Base-by-base conservation (phyloP, 1,284 basidiomycete species). In the Tilletiopsis washingtonensis region DNA sequence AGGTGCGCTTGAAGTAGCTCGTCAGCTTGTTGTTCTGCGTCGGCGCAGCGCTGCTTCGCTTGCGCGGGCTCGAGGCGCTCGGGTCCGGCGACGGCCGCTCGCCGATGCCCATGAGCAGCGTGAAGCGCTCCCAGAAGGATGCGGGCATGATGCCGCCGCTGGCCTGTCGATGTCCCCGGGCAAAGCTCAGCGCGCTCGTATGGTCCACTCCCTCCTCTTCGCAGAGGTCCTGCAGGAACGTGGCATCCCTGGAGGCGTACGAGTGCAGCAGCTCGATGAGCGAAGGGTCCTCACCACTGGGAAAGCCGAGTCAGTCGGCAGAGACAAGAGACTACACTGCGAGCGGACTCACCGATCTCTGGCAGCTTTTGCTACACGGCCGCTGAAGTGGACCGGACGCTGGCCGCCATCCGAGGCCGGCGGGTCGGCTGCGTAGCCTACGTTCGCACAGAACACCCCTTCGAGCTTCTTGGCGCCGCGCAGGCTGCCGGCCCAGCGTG, bases 401-500 rank as follows among this genome's bases (percentile, higher is more conserved):
- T 19, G 14, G 29, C 40, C 12, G 27, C n/a, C 42, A n/a, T 25
- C 45, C 6, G 19, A 39, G 3, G 26, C 34, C 11, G 26, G 41
- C 9, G 43, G 36, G 3, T n/a, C 46, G 11, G 38, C 14, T 14
- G 48, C 47, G 44, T 63, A 66, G 7, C 57, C 64, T 15, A 53
- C 49, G 19, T 66, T 66, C 25, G 61, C 61, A 27, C 61, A 63
- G 61, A 66, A 64, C 39, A 66, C 59, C 6, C 59, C 59, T 32
- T 66, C 56, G 0, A 66, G 43, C 15, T 59, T 40, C 29, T 62
- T 66, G 3, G 49, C 53, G 27, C 59, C 59, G 32, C 55, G 52
- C 23, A 63, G 32, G 12, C 61, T 53, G 26, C 64, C 61, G 0
- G 55, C 53, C 64, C 64, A 66, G 25, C 64, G 56, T 1, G 59